These are phyloP conservation scores for Umbelopsis ramanniana DNA, from an alignment of 192 early-diverging fungal species.

Conservation along the genomic window DNA sequence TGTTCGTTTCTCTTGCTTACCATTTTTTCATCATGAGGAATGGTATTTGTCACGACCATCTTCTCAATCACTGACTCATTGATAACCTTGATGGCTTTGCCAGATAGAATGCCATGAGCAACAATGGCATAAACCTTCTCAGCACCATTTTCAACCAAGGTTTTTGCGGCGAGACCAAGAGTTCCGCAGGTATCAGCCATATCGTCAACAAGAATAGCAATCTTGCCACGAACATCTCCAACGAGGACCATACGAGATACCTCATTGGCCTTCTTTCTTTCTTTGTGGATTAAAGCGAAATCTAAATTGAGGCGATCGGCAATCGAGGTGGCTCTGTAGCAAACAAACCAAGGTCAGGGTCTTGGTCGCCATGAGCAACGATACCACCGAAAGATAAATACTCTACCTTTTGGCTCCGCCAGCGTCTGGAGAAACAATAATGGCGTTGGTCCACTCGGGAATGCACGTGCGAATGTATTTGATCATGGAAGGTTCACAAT, in stretches of 20 bases:
- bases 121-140: constrained; percentile 93
- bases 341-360: constrained; percentile 1
- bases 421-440: constrained; percentile 94
- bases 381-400: constrained; percentile 8
- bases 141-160: constrained; percentile 89
- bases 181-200: constrained; percentile 98
- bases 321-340: constrained; percentile 83
- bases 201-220: constrained; percentile 95
- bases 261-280: constrained; percentile 88
- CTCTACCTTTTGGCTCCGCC: constrained; percentile 91
- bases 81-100: constrained; percentile 90
- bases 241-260: constrained; percentile 94
- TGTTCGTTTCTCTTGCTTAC: constrained; percentile 23
- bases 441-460: constrained; percentile 69
- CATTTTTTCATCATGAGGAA: constrained; percentile 83
- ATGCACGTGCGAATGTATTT: constrained; percentile 85
- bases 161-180: constrained; percentile 84
- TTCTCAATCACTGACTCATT: constrained; percentile 75
- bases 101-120: constrained; percentile 92
- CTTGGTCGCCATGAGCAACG: background rate
- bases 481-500: constrained; percentile 87
- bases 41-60: constrained; percentile 83
- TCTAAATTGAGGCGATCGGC: constrained; percentile 92
- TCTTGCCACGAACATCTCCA: constrained; percentile 89
- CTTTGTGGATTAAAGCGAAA: constrained; percentile 99